Percentiles rank a stretch among this genome's conserved stretches.
Evolutionary conservation across 1,139 yeast genomes (phyloP).

Genomic region (Saccharomycopsis crataegensis): DNA sequence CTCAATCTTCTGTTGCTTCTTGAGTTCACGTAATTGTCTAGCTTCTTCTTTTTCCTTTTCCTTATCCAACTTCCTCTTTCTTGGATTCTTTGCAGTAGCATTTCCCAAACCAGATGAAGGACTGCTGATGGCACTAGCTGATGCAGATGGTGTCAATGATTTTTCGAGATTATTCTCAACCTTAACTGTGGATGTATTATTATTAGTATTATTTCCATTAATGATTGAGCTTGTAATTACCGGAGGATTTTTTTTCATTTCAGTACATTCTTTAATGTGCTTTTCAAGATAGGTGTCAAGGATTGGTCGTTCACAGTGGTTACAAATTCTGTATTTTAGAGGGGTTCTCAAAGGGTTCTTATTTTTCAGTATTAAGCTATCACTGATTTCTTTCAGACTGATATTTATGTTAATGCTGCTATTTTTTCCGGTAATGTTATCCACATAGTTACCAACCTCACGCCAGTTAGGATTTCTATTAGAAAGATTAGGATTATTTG

Average conservation of each 20-base stretch:
- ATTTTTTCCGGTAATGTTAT: constrained; percentile 29
- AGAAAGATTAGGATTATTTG: neutral
- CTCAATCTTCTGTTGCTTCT: constrained; percentile 20
- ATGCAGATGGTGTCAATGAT: neutral
- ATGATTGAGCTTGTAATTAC: constrained; percentile 21
- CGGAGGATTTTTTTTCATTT: constrained; percentile 38
- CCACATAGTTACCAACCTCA: constrained; percentile 54
- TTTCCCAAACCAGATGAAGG: constrained; percentile 4
- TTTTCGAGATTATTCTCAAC: neutral
- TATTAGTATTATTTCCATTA: neutral
- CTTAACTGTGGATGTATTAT: constrained; percentile 11
- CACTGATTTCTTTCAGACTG: constrained; percentile 21
- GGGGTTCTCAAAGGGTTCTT: constrained; percentile 38
- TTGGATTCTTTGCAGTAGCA: constrained; percentile 28
- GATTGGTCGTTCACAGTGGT: constrained; percentile 58
- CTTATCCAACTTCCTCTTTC: constrained; percentile 21
- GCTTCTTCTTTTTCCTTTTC: constrained; percentile 18
- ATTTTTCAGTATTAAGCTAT: constrained; percentile 26
- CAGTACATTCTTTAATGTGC: constrained; percentile 44
- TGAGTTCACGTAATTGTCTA: constrained; percentile 21
- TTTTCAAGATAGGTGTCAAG: constrained; percentile 38
- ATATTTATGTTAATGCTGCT: constrained; percentile 28
- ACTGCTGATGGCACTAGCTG: constrained; percentile 1
- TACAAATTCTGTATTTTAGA: constrained; percentile 56
- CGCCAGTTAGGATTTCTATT: constrained; percentile 36